Base-by-base conservation (phyloP, 1,139 yeast genomes). In the Saccharomyces hybrid region DNA sequence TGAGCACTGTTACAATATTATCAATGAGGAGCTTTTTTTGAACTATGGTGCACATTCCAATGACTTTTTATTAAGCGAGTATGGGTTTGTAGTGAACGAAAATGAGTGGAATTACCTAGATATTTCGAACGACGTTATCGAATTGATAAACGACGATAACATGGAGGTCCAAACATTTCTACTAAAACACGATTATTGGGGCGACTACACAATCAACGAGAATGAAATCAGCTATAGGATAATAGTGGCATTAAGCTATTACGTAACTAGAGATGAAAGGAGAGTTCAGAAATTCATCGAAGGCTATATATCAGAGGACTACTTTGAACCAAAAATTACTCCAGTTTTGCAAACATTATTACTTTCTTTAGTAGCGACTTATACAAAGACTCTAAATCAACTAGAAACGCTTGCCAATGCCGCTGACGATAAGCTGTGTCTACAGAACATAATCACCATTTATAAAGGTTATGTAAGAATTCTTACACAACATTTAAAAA, bases 31-130 rank as follows among this genome's bases (percentile, higher is more conserved):
- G 68, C 62, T 91, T 2, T 81, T 74, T 62, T 76, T 93, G 59
- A 82, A 86, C 53, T 93, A 93, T 67, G 98, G 98, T 0, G 84
- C 96, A 0, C 97, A 91, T 69, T 81, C 86, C 24, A 90, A 91
- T 67, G 88, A 82, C 49, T 88, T 88, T 61, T 72, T 93, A 47
- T 72, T 89, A 11, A 82, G 86, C 64, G 98, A 93, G 69, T 93
- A 93, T 65, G 98, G 98, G 1, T 93, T 91, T 72, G 76, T 77
- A 16, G 70, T 87, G 11, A 61, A 64, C 0, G 55, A 68, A 0
- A 89, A 89, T 66, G 73, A 70, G 31, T 86, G 93, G 90, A 84
- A 89, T 61, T 83, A 75, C 58, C 67, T 90, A 2, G 95, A 91
- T 64, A 67, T 91, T 6, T 72, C 88, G 0, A 66, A 70, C 0